Evolutionary conservation across 2,329 filamentous ascomycete genomes (phyloP), one percentile per base, ranked within the genome.

Genomic region (Fonsecaea monophora): DNA sequence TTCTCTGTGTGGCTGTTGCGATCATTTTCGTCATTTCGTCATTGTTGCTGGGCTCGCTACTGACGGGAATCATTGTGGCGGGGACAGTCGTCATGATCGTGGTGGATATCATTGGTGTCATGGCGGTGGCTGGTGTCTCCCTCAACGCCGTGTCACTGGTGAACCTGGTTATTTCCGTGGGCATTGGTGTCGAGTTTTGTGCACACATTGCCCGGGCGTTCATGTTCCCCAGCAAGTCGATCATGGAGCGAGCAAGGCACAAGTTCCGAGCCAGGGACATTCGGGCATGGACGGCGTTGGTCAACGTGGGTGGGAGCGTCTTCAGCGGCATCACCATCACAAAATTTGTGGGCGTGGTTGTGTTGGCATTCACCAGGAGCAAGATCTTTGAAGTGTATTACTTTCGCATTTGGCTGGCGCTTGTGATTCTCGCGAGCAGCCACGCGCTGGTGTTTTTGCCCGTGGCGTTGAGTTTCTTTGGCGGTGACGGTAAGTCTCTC

Each of bases 311-410:
- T 2, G 92, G 91, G 5, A 95, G 91, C 54, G 96, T 99, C 12
- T 96, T 99, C 75, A 96, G 91, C 37, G 95, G 95, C 1, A 99
- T 99, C 77, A 98, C 94, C 0, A 84, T 99, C 60, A 99, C 95
- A 1, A 99, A 99, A 80, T 85, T 99, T 1, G 83, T 99, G 1
- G 95, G 95, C 3, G 94, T 99, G 0, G 90, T 86, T 54, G 95
- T 99, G 40, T 83, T 99, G 21, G 95, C 95, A 0, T 99, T 97
- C 75, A 99, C 95, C 7, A 84, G 92, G 60, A 96, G 92, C 78
- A 99, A 98, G 86, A 99, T 99, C 75, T 99, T 99, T 74, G 96
- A 99, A 82, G 92, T 99, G 65, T 99, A 99, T 81, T 99, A 99
- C 80, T 99, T 99, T 85, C 87, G 95, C 53, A 91, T 99, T 53